Evolutionary conservation across 345 rosid genomes (phyloP).

Genomic region (Viola odorata): DNA sequence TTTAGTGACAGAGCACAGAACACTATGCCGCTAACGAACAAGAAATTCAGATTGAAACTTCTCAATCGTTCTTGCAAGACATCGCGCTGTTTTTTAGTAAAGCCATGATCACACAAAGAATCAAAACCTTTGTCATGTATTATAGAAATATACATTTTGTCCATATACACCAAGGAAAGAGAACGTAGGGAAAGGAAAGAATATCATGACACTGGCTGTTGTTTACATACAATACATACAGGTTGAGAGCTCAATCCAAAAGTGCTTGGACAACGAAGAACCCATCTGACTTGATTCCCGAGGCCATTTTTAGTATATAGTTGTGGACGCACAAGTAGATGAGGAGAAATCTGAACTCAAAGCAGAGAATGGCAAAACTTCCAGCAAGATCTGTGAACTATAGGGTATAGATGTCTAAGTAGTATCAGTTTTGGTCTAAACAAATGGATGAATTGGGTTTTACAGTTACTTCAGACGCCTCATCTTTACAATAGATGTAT

Average conservation of each 20-base stretch:
- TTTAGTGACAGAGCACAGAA: background rate
- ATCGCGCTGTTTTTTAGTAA: background rate
- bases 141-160: background rate
- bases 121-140: background rate
- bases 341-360: background rate
- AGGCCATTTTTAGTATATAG: conserved; percentile 13
- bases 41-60: background rate
- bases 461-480: background rate
- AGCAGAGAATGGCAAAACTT: conserved; percentile 14
- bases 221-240: conserved; percentile 8
- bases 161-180: background rate
- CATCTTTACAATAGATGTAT: conserved; percentile 1
- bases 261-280: conserved; percentile 15
- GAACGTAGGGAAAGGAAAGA: background rate
- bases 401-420: background rate
- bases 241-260: conserved; percentile 4
- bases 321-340: conserved; percentile 8
- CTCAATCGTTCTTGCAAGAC: background rate
- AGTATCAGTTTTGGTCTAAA: conserved; percentile 2
- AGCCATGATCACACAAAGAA: background rate
- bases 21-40: background rate
- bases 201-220: background rate
- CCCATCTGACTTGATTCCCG: conserved; percentile 19
- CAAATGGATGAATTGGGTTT: conserved; percentile 7
- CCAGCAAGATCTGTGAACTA: conserved; percentile 9